Base-by-base conservation (phyloP, 352 stramenopile species). In the Albugo laibachii region DNA sequence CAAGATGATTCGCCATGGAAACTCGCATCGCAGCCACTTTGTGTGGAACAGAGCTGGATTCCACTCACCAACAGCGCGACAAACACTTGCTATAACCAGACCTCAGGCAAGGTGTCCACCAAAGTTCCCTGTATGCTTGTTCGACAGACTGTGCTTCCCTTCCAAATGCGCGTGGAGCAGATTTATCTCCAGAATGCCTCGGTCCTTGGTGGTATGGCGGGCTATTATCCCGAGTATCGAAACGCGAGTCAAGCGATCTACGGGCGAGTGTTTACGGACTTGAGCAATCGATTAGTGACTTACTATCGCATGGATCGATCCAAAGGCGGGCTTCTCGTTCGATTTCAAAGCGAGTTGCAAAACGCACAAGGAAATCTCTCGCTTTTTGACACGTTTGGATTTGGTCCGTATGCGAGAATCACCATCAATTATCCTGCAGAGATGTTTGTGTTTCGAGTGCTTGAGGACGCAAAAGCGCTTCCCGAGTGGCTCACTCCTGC, bases 261-360 rank as follows among this genome's bases (percentile, higher is more conserved):
- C 21, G 74, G 72, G 11, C 56, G 70, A 16, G 69, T 83, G 13
- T 86, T 74, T 46, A 80, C 74, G 2, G 57, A 61, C 16, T 84
- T 73, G 0, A 62, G 77, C 34, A 73, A 69, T n/a, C 58, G 61
- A 24, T 56, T 89, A 57, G 50, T 76, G 21, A 82, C 64, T 41
- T 89, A 89, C 56, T 86, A 74, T n/a, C 68, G 69, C 45, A 89
- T 87, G 72, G 56, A 69, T 11, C 55, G 63, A 5, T 81, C 72
- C 0, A 65, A 63, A 20, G 74, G 77, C 1, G 74, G 74, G 0
- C 55, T 87, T 1, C 53, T 91, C 6, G 66, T 87, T 14, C 70
- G 77, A 38, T 69, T 71, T 0, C 55, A 67, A 39, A 80, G 66
- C 36, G 69, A 66, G 10, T 68, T 66, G n/a, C 78, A 81, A 55